Percentiles rank a stretch among this genome's conserved stretches.
phyloP scores from a whole-genome alignment of 495 filamentous ascomycete species.

The Lasiosphaeria miniovina region DNA sequence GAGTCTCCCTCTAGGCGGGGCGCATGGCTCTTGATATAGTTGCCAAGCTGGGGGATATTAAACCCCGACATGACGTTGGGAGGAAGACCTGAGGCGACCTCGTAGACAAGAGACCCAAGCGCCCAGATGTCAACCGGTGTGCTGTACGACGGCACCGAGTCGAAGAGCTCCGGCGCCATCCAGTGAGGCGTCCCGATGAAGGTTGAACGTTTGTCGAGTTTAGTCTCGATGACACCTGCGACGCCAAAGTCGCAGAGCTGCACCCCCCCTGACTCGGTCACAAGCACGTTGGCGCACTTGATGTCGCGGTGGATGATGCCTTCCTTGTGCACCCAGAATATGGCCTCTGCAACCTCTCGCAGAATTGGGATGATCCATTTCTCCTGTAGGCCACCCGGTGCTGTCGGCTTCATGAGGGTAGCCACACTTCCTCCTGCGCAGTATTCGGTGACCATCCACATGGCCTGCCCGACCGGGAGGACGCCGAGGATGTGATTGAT shows the following conservation, averaged over 20 bases:
- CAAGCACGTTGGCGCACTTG: slow-evolving; percentile 90
- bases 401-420: slow-evolving; percentile 66
- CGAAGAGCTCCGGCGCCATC: slow-evolving; percentile 91
- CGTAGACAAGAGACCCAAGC: slow-evolving; percentile 84
- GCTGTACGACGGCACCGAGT: slow-evolving; percentile 53
- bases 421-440: slow-evolving; percentile 94
- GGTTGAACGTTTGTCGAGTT: slow-evolving; percentile 80
- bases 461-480: slow-evolving; percentile 75
- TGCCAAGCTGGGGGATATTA: slow-evolving; percentile 52
- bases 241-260: slow-evolving; percentile 97
- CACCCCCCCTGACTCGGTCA: slow-evolving; percentile 80
- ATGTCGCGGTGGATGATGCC: slow-evolving; percentile 96
- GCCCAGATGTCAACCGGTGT: slow-evolving; percentile 92
- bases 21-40: slow-evolving; percentile 57
- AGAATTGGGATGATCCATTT: slow-evolving; percentile 88
- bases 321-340: slow-evolving; percentile 83
- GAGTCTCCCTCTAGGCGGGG: slow-evolving; percentile 73
- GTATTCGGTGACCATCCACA: slow-evolving; percentile 97
- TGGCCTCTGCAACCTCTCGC: slow-evolving; percentile 78
- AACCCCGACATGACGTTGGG: slow-evolving; percentile 59
- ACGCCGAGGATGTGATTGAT: slow-evolving; percentile 89
- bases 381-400: slow-evolving; percentile 75
- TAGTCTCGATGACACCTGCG: slow-evolving; percentile 79
- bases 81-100: slow-evolving; percentile 86
- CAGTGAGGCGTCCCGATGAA: slow-evolving; percentile 94